A percentile compares a stretch with the other conserved stretches of the same genome.
phyloP scores from a whole-genome alignment of 768 basidiomycete genomes.

The Collybiopsis confluens region DNA sequence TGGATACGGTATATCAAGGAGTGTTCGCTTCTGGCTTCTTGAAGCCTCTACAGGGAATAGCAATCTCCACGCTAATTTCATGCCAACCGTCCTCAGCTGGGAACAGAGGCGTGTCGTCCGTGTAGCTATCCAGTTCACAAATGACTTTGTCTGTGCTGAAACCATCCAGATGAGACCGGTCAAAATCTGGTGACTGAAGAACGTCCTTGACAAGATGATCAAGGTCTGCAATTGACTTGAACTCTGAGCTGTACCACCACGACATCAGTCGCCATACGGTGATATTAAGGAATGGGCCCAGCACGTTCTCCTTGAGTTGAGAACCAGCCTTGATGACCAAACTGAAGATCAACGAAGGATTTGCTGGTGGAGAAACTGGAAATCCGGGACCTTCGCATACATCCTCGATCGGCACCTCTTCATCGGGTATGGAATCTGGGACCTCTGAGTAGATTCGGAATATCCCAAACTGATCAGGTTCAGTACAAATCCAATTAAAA shows the following conservation, averaged over 20 bases:
- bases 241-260: constrained; percentile 16
- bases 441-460: background rate
- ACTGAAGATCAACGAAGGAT: background rate
- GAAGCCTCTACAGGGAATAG: background rate
- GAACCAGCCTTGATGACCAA: background rate
- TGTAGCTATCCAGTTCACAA: constrained; percentile 18
- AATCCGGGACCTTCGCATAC: background rate
- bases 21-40: constrained; percentile 20
- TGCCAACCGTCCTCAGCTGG: constrained; percentile 15
- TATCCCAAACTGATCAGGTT: background rate
- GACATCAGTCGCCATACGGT: constrained; percentile 17
- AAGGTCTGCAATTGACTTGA: constrained; percentile 19
- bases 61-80: no score
- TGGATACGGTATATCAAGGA: constrained; percentile 24
- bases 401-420: background rate
- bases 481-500: background rate
- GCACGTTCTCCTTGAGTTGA: background rate
- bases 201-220: constrained; percentile 21
- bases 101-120: constrained; percentile 18
- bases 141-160: constrained; percentile 14
- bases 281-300: constrained; percentile 19
- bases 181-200: constrained; percentile 20
- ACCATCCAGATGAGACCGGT: constrained; percentile 13
- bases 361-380: background rate
- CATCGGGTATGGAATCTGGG: no score